Base-by-base conservation (phyloP, 352 stramenopile species). In the Blastocystis sp. region DNA sequence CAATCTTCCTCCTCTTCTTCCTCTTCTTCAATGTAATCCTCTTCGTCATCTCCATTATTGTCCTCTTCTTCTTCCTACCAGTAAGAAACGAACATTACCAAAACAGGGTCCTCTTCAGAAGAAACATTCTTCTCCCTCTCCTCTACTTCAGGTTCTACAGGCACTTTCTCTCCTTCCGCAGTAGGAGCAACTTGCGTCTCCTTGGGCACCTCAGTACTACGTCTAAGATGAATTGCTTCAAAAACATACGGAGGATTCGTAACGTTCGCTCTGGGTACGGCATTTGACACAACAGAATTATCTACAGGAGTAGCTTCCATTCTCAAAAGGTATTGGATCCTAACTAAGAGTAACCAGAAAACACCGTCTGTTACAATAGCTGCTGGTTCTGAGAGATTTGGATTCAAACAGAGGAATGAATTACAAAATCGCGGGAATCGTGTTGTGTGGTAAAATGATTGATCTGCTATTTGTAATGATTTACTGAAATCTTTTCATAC, bases 1-100 rank as follows among this genome's bases (percentile, higher is more conserved):
- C 70, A 81, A n/a, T 81, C 70, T 37, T 81, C 70, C n/a, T 81
- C 70, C 45, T 81, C 70, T 50, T 81, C 70, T 64, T 81, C 70
- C n/a, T 81, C 70, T 1, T 81, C 41, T 13, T 64, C 45, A 5
- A 50, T 47, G 8, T 81, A n/a, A n/a, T 39, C 70, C 70, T 81
- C 45, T 50, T 81, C 34, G 16, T 54, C 45, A 41, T 54, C 30
- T 41, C 9, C 43, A 26, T 37, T 24, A 26, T 81, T 50, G n/a
- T 63, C 41, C 50, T 59, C 50, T 59, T 59, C 50, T 2, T 59
- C 50, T n/a, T 59, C 50, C 50, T 59, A 59, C 50, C 13, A 3
- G 50, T n/a, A 59, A 13, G 50, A 59, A 59, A 59, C 13, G 11
- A 59, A 59, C 11, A 59, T n/a, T 13, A 59, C 11, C 20, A n/a